Percentiles rank a stretch among this genome's conserved stretches.
phyloP scores from a whole-genome alignment of 495 filamentous ascomycete species.

The Delitschia confertaspora region DNA sequence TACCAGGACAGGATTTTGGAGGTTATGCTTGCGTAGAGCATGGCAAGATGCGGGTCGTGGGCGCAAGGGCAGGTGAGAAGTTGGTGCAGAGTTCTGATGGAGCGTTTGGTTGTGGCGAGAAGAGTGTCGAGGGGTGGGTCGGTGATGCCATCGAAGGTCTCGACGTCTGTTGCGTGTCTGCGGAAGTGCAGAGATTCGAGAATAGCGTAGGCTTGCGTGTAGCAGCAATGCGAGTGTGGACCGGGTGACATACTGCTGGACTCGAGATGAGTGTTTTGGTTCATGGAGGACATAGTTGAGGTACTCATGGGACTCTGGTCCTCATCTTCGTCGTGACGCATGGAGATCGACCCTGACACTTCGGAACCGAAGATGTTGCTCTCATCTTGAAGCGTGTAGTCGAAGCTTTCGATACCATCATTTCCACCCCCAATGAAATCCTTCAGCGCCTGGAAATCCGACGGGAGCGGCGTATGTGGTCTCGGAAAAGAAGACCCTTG shows the following conservation, averaged over 20 bases:
- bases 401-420: slow-evolving; percentile 8
- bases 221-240: slow-evolving; percentile 20
- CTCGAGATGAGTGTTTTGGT: slow-evolving; percentile 5
- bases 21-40: slow-evolving; percentile 26
- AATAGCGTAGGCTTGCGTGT: slow-evolving; percentile 17
- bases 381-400: slow-evolving; percentile 3
- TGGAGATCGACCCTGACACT: not conserved
- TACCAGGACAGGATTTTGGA: slow-evolving; percentile 27
- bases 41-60: slow-evolving; percentile 21
- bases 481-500: slow-evolving; percentile 1
- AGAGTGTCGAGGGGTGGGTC: slow-evolving; percentile 18
- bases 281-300: not conserved
- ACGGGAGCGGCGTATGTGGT: slow-evolving; percentile 7
- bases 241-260: slow-evolving; percentile 4
- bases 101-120: slow-evolving; percentile 15
- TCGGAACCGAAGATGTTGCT: slow-evolving; percentile 4
- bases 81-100: slow-evolving; percentile 16
- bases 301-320: slow-evolving; percentile 13
- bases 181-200: slow-evolving; percentile 12
- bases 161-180: not conserved
- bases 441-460: slow-evolving; percentile 20
- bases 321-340: too few relatives aligned
- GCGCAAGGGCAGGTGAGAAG: slow-evolving; percentile 23
- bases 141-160: not conserved
- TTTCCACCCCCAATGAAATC: slow-evolving; percentile 17